phyloP scores from a whole-genome alignment of 2,329 filamentous ascomycete species.

The Plectosphaerella sp. region DNA sequence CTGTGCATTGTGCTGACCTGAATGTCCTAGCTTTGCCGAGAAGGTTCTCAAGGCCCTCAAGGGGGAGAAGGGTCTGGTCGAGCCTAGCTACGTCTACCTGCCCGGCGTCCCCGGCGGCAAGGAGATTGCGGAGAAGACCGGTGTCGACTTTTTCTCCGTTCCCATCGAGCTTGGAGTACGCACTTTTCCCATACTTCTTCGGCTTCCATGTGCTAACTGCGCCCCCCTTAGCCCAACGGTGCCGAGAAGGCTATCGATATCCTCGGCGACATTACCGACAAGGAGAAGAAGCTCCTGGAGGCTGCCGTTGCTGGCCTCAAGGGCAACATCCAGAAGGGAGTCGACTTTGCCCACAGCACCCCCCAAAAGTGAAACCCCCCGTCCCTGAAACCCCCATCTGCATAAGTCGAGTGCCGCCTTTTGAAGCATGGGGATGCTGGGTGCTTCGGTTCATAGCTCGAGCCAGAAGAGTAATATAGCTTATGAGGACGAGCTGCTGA shows the following conservation, averaged over 20 bases:
- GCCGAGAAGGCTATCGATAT: constrained; percentile 82
- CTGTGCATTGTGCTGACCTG: constrained; percentile 13
- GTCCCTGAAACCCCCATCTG: constrained; percentile 13
- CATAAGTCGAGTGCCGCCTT: background rate
- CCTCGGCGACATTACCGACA: constrained; percentile 69
- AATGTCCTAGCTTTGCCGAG: constrained; percentile 71
- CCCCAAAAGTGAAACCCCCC: constrained; percentile 73
- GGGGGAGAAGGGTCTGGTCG: constrained; percentile 88
- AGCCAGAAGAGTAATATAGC: constrained; percentile 7
- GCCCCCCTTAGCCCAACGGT: constrained; percentile 62
- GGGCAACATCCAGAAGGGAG: constrained; percentile 91
- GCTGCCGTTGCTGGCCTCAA: constrained; percentile 73
- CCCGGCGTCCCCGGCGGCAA: constrained; percentile 85
- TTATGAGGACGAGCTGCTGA: constrained; percentile 20
- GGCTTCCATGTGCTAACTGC: constrained; percentile 21
- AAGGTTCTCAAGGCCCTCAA: constrained; percentile 83
- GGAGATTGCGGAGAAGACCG: constrained; percentile 77
- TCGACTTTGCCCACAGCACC: constrained; percentile 83
- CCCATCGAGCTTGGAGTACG: constrained; percentile 93
- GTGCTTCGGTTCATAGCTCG: background rate
- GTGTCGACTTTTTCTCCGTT: constrained; percentile 91
- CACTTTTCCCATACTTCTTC: constrained; percentile 15
- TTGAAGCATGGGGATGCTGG: background rate
- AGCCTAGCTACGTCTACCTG: constrained; percentile 95
- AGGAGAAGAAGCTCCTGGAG: constrained; percentile 84